A percentile compares a stretch with the other conserved stretches of the same genome.
Evolutionary conservation across 805 yeast genomes (phyloP).

Genomic region (Debaryomyces castellii): DNA sequence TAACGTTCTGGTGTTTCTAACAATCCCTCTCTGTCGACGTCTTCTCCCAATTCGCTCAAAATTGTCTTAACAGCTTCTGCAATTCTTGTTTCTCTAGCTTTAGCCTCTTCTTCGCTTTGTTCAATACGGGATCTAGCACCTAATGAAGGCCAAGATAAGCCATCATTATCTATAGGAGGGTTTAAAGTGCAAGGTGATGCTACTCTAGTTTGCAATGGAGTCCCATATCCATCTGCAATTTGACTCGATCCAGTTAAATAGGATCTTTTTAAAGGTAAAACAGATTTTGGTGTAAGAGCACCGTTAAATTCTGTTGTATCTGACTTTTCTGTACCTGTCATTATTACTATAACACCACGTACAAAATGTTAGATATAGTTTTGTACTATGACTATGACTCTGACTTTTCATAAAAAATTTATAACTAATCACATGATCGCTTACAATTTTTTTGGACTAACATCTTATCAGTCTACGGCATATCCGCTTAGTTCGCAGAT

Average conservation of each 20-base stretch:
- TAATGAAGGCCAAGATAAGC: constrained; percentile 88
- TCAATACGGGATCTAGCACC: constrained; percentile 82
- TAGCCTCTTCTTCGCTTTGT: constrained; percentile 62
- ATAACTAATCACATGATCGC: not conserved
- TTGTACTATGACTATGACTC: not conserved
- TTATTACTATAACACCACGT: not conserved
- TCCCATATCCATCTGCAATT: constrained; percentile 19
- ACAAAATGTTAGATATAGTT: not conserved
- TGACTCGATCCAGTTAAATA: constrained; percentile 15
- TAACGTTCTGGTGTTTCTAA: constrained; percentile 94
- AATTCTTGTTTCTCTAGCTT: constrained; percentile 69
- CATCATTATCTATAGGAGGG: constrained; percentile 87
- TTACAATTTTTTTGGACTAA: not conserved
- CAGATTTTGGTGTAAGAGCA: constrained; percentile 16
- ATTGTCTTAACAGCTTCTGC: constrained; percentile 82
- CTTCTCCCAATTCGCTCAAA: constrained; percentile 87
- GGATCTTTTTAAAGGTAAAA: constrained; percentile 22
- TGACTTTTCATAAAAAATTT: not conserved
- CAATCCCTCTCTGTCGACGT: constrained; percentile 82
- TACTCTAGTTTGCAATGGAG: constrained; percentile 73
- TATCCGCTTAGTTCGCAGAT: too few species aligned
- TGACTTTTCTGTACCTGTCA: constrained; percentile 3
- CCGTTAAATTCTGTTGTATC: constrained; percentile 15
- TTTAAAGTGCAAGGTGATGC: constrained; percentile 80
- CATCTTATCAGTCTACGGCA: not conserved